A percentile compares a stretch with the other conserved stretches of the same genome.
These are phyloP conservation scores for Rhizopogon parksii DNA, from an alignment of 1,284 basidiomycete genomes.

Conservation along the genomic window DNA sequence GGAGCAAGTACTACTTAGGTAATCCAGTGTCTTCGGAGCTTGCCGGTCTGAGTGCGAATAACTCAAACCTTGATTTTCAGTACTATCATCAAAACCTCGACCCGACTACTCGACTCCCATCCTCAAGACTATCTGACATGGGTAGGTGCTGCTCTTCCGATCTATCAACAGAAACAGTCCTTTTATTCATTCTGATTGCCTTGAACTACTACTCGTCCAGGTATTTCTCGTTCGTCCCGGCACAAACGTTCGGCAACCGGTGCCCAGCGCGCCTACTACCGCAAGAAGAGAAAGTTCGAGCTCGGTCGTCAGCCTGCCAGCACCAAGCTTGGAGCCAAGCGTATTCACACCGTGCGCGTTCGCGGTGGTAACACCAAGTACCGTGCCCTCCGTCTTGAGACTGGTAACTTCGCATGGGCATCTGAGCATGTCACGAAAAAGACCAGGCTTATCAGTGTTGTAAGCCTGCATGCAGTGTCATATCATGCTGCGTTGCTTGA, in stretches of 20 bases:
- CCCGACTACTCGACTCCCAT: slow-evolving; percentile 17
- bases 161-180: background rate
- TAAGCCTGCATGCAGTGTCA: slow-evolving; percentile 41
- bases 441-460: slow-evolving; percentile 91
- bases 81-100: slow-evolving; percentile 24
- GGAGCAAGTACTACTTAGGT: no score
- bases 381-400: slow-evolving; percentile 89
- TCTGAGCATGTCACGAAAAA: slow-evolving; percentile 89
- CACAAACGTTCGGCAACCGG: slow-evolving; percentile 93
- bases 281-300: slow-evolving; percentile 99
- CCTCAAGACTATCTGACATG: slow-evolving; percentile 43
- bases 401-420: slow-evolving; percentile 96
- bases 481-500: slow-evolving; percentile 9
- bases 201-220: slow-evolving; percentile 32
- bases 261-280: slow-evolving; percentile 91
- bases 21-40: slow-evolving; percentile 13
- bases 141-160: slow-evolving; percentile 37
- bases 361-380: slow-evolving; percentile 92
- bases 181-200: slow-evolving; percentile 10
- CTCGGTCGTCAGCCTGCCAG: slow-evolving; percentile 92
- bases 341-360: slow-evolving; percentile 87
- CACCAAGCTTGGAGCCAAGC: slow-evolving; percentile 92
- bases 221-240: slow-evolving; percentile 91
- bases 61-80: slow-evolving; percentile 28
- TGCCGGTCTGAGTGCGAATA: slow-evolving; percentile 21